A percentile compares a stretch with the other conserved stretches of the same genome.
These are phyloP conservation scores for Solanum pinnatisectum DNA, from an alignment of 257 asterid genomes.

Conservation along the genomic window DNA sequence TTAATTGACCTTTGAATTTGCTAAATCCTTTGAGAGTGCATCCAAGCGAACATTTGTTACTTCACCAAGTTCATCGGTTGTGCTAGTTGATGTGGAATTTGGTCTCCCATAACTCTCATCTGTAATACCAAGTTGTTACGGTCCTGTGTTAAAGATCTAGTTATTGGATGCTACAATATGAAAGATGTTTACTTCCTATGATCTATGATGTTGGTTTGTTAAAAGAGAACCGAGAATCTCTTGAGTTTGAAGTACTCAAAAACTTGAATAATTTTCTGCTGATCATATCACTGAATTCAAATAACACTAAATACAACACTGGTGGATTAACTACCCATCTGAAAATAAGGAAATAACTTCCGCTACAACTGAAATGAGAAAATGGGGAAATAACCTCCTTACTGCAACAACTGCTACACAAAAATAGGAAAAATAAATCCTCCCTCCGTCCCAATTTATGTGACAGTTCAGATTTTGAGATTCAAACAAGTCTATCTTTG, in stretches of 20 bases:
- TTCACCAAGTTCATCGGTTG: not conserved
- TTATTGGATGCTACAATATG: not conserved
- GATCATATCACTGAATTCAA: not conserved
- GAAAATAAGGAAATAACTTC: not conserved
- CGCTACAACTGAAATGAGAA: not conserved
- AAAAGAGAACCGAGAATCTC: not conserved
- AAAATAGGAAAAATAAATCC: not conserved
- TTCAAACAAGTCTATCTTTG: not conserved
- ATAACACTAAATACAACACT: not conserved
- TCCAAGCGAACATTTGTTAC: not conserved
- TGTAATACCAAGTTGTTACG: not conserved
- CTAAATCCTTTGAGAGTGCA: not conserved
- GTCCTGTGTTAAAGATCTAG: not conserved
- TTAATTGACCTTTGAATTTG: not conserved
- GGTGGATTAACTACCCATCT: not conserved
- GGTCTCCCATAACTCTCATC: not conserved
- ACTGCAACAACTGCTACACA: not conserved
- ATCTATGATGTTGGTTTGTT: not conserved
- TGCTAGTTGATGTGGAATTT: not conserved
- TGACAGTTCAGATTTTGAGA: not conserved
- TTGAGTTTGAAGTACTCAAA: not conserved
- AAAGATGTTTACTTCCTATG: not conserved
- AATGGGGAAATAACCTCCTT: not conserved
- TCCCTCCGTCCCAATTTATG: not conserved
- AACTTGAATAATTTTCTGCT: not conserved